phyloP scores from a whole-genome alignment of 768 basidiomycete species.

The Boletus reticulatus region DNA sequence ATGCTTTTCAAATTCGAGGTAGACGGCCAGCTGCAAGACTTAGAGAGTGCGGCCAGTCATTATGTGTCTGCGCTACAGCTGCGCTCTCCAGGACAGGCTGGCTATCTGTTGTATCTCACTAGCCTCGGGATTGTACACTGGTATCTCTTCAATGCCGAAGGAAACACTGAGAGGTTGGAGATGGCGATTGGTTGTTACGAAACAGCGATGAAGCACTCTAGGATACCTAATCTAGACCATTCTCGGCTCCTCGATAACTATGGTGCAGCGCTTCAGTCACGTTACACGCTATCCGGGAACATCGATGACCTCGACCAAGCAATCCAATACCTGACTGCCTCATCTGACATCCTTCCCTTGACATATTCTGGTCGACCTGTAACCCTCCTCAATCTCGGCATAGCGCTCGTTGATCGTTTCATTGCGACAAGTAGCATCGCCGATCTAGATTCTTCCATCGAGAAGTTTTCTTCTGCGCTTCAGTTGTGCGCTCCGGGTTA shows the following conservation, averaged over 20 bases:
- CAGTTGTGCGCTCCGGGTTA: slow-evolving; percentile 6
- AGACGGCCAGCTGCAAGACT: slow-evolving; percentile 21
- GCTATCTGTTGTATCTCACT: slow-evolving; percentile 10
- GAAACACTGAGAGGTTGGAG: slow-evolving; percentile 14
- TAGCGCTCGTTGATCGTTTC: slow-evolving; percentile 7
- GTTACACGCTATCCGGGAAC: slow-evolving; percentile 11
- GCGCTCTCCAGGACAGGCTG: slow-evolving; percentile 11
- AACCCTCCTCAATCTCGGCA: slow-evolving; percentile 16
- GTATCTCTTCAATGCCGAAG: slow-evolving; percentile 10
- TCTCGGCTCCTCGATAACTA: slow-evolving; percentile 21
- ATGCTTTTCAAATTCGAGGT: slow-evolving; percentile 23
- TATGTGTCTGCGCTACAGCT: slow-evolving; percentile 16
- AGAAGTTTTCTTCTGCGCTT: slow-evolving; percentile 13
- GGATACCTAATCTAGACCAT: slow-evolving; percentile 10
- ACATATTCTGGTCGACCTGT: slow-evolving; percentile 2
- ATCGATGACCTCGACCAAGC: slow-evolving; percentile 22
- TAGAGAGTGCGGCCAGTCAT: slow-evolving; percentile 18
- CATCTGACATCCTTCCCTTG: slow-evolving; percentile 12
- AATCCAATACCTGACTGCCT: slow-evolving; percentile 19
- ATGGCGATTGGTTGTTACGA: slow-evolving; percentile 18
- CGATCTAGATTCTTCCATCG: slow-evolving; percentile 19
- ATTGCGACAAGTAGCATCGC: slow-evolving; percentile 1
- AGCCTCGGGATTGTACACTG: slow-evolving; percentile 8
- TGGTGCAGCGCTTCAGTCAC: slow-evolving; percentile 16
- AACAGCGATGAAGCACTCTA: slow-evolving; percentile 16